Conservation (phyloP, 192 early-diverging fungal species). For the Glomus cerebriforme region DNA sequence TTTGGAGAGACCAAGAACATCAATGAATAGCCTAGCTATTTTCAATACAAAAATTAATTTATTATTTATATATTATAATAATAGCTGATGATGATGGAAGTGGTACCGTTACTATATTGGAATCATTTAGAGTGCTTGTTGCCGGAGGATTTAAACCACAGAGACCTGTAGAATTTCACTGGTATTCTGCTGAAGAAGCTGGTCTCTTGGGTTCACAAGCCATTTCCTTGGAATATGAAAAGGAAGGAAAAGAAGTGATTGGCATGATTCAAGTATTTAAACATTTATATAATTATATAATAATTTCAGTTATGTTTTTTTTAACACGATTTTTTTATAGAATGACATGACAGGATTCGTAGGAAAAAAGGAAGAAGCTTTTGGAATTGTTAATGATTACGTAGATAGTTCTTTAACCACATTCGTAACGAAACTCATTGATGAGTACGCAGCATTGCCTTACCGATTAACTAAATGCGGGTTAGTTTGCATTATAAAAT, state of each 20-base stretch:
- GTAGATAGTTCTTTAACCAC: constrained; percentile 63
- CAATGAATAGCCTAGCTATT: too few species aligned
- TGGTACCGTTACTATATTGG: constrained; percentile 87
- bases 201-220: constrained; percentile 89
- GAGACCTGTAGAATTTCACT: constrained; percentile 94
- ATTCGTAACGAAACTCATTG: constrained; percentile 57
- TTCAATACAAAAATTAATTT: too few species aligned
- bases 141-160: constrained; percentile 66
- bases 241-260: constrained; percentile 58
- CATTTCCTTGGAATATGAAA: constrained; percentile 70
- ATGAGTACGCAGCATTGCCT: constrained; percentile 67
- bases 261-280: constrained; percentile 74
- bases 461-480: constrained; percentile 81
- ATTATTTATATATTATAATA: too few species aligned
- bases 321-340: constrained; percentile 22
- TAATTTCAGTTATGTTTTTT: background rate
- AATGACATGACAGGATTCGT: constrained; percentile 94
- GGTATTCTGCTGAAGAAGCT: constrained; percentile 90
- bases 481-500: constrained; percentile 55
- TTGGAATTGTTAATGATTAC: constrained; percentile 85
- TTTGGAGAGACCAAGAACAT: too few species aligned
- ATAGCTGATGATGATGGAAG: constrained; percentile 83
- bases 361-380: constrained; percentile 57
- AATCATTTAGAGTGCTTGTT: constrained; percentile 78
- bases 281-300: background rate